A percentile compares a stretch with the other conserved stretches of the same genome.
phyloP scores from a whole-genome alignment of 2,329 filamentous ascomycete genomes.

The Pseudocercospora ulei region DNA sequence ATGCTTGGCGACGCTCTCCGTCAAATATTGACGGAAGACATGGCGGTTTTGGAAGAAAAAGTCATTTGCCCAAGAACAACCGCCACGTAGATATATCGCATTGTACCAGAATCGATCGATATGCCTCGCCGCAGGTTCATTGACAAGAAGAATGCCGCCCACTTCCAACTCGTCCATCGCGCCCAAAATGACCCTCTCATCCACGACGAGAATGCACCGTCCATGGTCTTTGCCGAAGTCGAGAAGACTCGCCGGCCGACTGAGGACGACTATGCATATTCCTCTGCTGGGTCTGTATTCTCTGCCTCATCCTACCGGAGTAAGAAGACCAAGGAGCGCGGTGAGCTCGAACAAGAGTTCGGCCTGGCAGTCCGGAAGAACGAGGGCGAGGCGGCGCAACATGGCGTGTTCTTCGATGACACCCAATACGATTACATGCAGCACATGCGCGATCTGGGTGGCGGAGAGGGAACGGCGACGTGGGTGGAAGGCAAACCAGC shows the following conservation, averaged over 20 bases:
- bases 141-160: slow-evolving; percentile 84
- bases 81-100: neutral
- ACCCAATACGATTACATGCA: slow-evolving; percentile 99
- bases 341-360: slow-evolving; percentile 67
- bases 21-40: neutral
- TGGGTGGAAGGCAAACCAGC: slow-evolving; percentile 64
- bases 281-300: slow-evolving; percentile 33
- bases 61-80: neutral
- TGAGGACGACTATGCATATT: slow-evolving; percentile 27
- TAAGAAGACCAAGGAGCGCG: slow-evolving; percentile 41
- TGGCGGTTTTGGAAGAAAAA: too few species aligned
- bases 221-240: slow-evolving; percentile 76
- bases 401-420: slow-evolving; percentile 93
- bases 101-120: slow-evolving; percentile 36
- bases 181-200: slow-evolving; percentile 96
- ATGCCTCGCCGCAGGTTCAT: slow-evolving; percentile 71
- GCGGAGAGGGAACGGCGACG: slow-evolving; percentile 57
- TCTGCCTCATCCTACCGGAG: slow-evolving; percentile 27
- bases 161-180: slow-evolving; percentile 89
- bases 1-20: slow-evolving; percentile 6
- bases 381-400: slow-evolving; percentile 88
- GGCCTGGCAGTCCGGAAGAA: slow-evolving; percentile 66
- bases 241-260: slow-evolving; percentile 23
- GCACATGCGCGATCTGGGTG: slow-evolving; percentile 76
- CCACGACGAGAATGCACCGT: slow-evolving; percentile 77